Conservation (phyloP, 1,139 yeast species). For the Tardiomyces blankii region DNA sequence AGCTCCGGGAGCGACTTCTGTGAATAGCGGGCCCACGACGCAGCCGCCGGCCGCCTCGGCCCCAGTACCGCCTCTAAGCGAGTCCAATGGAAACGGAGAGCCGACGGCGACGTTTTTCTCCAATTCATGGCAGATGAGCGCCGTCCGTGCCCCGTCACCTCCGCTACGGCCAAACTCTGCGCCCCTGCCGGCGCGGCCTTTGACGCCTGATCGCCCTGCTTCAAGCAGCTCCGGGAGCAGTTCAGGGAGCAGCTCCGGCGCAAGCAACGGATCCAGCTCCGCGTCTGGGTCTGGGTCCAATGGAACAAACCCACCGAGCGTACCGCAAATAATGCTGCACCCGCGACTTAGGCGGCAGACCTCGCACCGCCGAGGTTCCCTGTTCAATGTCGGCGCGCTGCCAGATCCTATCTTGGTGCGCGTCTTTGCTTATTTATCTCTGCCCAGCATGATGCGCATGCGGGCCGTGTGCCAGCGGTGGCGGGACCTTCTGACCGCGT, state of each 20-base stretch:
- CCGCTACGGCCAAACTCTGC: neutral
- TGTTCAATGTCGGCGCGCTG: slow-evolving; percentile 43
- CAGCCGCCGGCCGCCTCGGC: slow-evolving; percentile 5
- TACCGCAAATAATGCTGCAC: neutral
- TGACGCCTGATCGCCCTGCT: no score
- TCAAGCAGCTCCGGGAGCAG: neutral
- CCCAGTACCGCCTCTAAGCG: no score
- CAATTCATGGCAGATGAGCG: neutral
- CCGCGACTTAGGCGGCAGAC: neutral
- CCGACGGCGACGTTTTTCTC: neutral
- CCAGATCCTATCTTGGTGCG: slow-evolving; percentile 46
- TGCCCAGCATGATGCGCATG: slow-evolving; percentile 48
- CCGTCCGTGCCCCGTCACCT: neutral
- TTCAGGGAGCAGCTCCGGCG: neutral
- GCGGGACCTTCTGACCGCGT: slow-evolving; percentile 52
- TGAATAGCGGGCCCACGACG: no score
- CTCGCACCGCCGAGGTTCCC: slow-evolving; percentile 39
- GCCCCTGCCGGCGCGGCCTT: neutral
- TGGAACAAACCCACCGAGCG: no score
- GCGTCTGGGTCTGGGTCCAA: no score
- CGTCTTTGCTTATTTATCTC: slow-evolving; percentile 40
- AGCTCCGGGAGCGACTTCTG: no score
- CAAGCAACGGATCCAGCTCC: no score
- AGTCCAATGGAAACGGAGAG: no score
- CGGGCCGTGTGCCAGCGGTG: slow-evolving; percentile 49